phyloP scores from a whole-genome alignment of 1,284 basidiomycete species.

The Thelephora terrestris region DNA sequence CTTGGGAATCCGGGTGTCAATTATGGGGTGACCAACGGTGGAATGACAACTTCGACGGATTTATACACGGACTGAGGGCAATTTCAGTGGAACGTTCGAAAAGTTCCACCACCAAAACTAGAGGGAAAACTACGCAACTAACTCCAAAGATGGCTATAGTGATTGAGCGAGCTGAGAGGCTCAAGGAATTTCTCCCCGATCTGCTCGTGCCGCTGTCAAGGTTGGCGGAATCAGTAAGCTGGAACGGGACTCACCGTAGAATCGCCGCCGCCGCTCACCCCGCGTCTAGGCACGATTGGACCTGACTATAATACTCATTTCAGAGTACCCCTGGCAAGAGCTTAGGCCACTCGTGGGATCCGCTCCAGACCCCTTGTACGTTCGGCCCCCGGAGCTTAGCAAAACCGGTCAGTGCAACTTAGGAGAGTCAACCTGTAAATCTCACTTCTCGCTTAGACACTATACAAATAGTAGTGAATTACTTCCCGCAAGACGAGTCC shows the following conservation, averaged over 20 bases:
- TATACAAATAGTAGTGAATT: conserved; percentile 25
- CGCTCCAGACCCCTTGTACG: conserved; percentile 65
- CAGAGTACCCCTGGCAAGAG: conserved; percentile 65
- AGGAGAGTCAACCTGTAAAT: not conserved
- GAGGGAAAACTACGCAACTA: conserved; percentile 11
- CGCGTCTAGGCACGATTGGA: conserved; percentile 29
- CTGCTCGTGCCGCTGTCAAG: conserved; percentile 63
- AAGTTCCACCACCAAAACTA: conserved; percentile 20
- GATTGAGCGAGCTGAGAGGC: conserved; percentile 59
- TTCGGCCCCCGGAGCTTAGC: conserved; percentile 48
- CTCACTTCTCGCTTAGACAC: conserved; percentile 23
- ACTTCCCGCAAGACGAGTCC: conserved; percentile 18
- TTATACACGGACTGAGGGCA: conserved; percentile 47
- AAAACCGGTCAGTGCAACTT: conserved; percentile 43
- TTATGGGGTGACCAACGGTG: conserved; percentile 40
- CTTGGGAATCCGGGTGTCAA: conserved; percentile 50
- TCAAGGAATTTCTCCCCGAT: conserved; percentile 53
- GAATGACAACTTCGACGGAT: conserved; percentile 59
- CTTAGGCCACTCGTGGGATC: conserved; percentile 61
- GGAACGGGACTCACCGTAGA: not conserved
- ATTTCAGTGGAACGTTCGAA: conserved; percentile 21
- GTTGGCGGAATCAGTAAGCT: conserved; percentile 64
- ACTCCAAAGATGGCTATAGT: conserved; percentile 42
- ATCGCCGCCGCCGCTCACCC: not conserved
- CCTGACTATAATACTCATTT: conserved; percentile 55